Base-by-base conservation (phyloP, 345 rosid genomes). In the Durio zibethinus region DNA sequence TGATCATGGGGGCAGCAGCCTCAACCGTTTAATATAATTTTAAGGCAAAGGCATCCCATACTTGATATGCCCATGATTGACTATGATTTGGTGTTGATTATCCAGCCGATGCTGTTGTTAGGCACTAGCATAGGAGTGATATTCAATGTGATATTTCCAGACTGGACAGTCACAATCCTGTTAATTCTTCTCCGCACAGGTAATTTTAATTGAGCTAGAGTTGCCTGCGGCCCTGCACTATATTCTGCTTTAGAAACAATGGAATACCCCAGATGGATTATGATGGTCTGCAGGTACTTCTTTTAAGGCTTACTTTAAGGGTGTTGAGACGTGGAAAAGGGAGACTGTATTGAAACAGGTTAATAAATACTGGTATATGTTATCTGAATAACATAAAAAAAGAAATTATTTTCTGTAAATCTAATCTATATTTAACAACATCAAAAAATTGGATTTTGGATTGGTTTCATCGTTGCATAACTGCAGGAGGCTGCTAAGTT, bases 1-100 rank as follows among this genome's bases (percentile, higher is more conserved):
- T 50, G 54, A 50, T 50, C 54, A 50, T 50, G 54, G 54, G 54
- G 54, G n/a, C 54, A 16, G n/a, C 54, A 18, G 54, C 21, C n/a
- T 50, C 54, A 50, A 50, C 7, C 21, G 54, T 16, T 50, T 50
- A 5, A n/a, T 50, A 50, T 50, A 50, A 50, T 16, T 18, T n/a
- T 50, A 50, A 50, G 54, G 54, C 54, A 50, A 50, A 16, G 54
- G 18, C 21, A 50, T 18, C 54, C 54, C 54, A 16, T n/a, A 50
- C 54, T 50, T 42, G 47, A 50, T 21, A 50, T 50, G 54, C 21
- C 54, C 54, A 50, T 50, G 54, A 5, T 50, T 50, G 90, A 14
- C 52, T 47, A 47, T 47, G 9, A 47, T 12, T 47, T 47, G 14
- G 9, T 12, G 52, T 18, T 47, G 52, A 14, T 47, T 47, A 33